Conservation (phyloP, 345 rosid genomes). For the sweet orange (Citrus sinensis) region DVS_A1.0 CM039168.1:30048001-30048500, state of each 20-base stretch:
- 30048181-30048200: neutral
- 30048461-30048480: slow-evolving; percentile 83
- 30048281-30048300: neutral
- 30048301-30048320: neutral
- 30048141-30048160: neutral
- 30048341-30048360: slow-evolving; percentile 61
- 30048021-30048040: too few species aligned
- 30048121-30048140: neutral
- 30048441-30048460: slow-evolving; percentile 57
- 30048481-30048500: slow-evolving; percentile 97
- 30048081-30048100: neutral
- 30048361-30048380: slow-evolving; percentile 80
- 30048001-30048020: too few species aligned
- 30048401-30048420: slow-evolving; percentile 73
- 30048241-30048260: neutral
- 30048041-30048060: too few species aligned
- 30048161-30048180: slow-evolving; percentile 2
- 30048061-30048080: too few species aligned
- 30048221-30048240: neutral
- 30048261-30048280: neutral
- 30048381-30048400: slow-evolving; percentile 66
- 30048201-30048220: slow-evolving; percentile 33
- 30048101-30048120: neutral
- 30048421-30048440: slow-evolving; percentile 70
- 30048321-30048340: slow-evolving; percentile 44